Evolutionary conservation across 352 stramenopile genomes (phyloP), one percentile per base, ranked within the genome.

Genomic region (Globisporangium nodosum): DNA sequence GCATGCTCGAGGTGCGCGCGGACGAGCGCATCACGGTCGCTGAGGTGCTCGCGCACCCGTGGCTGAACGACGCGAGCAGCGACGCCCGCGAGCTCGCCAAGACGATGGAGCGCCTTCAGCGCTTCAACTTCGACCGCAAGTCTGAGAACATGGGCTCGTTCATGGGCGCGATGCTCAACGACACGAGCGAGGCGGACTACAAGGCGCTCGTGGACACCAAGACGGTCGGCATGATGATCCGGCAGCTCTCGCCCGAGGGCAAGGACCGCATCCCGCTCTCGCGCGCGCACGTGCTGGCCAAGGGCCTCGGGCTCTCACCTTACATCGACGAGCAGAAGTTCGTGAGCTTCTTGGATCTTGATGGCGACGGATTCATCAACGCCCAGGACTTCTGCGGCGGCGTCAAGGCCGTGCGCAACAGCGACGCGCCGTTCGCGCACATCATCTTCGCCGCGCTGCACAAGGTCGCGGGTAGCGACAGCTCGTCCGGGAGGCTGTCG

Each of bases 61-160:
- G 82, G 82, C 74, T 92, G 49, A 64, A 30, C 8, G 48, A 71
- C 35, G 56, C 64, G 24, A 56, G 54, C 6, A 60, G 45, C 49
- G 56, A 59, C 31, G 58, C 79, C 33, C 62, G 56, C 7, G 71
- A 80, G 43, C 57, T 88, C 4, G 53, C 48, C 6, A 58, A 65
- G 47, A 74, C 73, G 3, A 67, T 83, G 27, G 47, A 70, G n/a
- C 83, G 78, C 33, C 77, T 92, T 39, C 73, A 92, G 63, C 65
- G 72, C n/a, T 92, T 89, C 67, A 92, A 90, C 64, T 87, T 88
- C 43, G 58, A 87, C 40, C 82, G 82, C 65, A 88, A 89, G 61
- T 88, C 82, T 40, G 73, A 90, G 56, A 88, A 85, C 56, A 87
- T 92, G 76, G 78, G 70, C 4, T 75, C 63, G 20, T 87, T 84